Evolutionary conservation across 495 filamentous ascomycete genomes (phyloP).

Genomic region (Penicillium alfredii): DNA sequence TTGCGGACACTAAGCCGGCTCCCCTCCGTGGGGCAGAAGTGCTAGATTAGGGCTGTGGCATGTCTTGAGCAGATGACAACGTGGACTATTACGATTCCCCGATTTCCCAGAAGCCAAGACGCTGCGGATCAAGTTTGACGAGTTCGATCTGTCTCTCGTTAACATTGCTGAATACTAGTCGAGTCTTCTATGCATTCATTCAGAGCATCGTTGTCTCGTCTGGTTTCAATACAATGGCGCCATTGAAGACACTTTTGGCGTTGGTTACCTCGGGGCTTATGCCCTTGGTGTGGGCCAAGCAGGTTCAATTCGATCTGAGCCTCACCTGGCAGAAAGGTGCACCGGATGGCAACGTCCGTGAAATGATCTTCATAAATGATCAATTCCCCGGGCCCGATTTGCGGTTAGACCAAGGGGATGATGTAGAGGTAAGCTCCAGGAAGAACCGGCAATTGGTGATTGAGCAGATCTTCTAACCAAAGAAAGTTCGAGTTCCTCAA

Average conservation of each 20-base stretch:
- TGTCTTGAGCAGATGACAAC: neutral
- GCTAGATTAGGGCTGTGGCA: slow-evolving; percentile 1
- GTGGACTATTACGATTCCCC: neutral
- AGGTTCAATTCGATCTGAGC: slow-evolving; percentile 24
- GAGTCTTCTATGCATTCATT: too few relatives aligned
- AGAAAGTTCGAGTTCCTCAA: slow-evolving; percentile 13
- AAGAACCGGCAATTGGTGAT: too few relatives aligned
- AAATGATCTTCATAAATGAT: slow-evolving; percentile 53
- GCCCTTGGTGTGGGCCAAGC: slow-evolving; percentile 14
- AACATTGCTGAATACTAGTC: too few relatives aligned
- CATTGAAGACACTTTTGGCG: slow-evolving; percentile 6
- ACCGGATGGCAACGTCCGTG: slow-evolving; percentile 34
- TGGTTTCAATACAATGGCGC: slow-evolving; percentile 5
- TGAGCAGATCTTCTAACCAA: neutral
- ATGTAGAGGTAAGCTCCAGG: slow-evolving; percentile 38
- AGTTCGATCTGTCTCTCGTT: too few relatives aligned
- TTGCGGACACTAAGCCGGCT: slow-evolving; percentile 1
- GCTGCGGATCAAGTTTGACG: too few relatives aligned
- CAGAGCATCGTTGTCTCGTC: too few relatives aligned
- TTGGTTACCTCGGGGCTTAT: slow-evolving; percentile 7
- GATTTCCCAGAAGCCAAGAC: neutral
- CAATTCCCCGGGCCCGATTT: slow-evolving; percentile 51
- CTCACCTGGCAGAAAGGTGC: slow-evolving; percentile 37
- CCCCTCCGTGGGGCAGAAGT: neutral
- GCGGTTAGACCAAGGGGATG: slow-evolving; percentile 50